Evolutionary conservation across 108 stramenopile species (phyloP).

Genomic region (Parietichytrium sp.): DNA sequence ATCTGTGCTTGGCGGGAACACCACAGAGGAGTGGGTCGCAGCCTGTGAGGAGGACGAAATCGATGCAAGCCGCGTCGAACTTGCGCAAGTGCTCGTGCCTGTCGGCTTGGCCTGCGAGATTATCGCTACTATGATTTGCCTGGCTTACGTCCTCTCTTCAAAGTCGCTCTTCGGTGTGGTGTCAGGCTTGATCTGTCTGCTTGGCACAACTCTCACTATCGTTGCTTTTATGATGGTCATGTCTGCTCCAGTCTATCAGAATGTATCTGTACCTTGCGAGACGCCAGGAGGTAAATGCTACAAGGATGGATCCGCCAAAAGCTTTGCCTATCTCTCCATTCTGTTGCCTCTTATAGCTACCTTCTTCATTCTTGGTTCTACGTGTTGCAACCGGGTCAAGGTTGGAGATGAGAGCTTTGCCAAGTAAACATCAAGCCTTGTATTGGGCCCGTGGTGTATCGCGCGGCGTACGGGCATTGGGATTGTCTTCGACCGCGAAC

Average conservation of each 20-base stretch:
- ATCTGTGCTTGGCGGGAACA: neutral
- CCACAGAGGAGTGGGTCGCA: neutral
- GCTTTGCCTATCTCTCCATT: neutral
- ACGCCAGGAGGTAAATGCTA: neutral
- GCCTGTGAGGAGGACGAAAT: slow-evolving; percentile 11
- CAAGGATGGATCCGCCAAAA: neutral
- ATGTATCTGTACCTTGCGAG: neutral
- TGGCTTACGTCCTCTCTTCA: neutral
- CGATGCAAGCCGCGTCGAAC: neutral
- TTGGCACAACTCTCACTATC: neutral
- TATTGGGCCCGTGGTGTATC: too few relatives aligned
- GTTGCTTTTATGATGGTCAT: neutral
- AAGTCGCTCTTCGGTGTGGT: neutral
- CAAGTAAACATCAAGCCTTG: too few relatives aligned
- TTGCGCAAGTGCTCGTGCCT: neutral
- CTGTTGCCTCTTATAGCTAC: neutral
- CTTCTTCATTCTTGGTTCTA: neutral
- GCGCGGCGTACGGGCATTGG: too few relatives aligned
- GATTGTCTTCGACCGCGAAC: too few relatives aligned
- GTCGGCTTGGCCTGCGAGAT: neutral
- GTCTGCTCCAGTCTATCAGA: neutral
- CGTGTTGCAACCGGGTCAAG: too few relatives aligned
- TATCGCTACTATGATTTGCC: too few relatives aligned
- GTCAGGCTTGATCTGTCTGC: neutral
- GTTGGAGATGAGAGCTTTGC: too few relatives aligned